phyloP scores from a whole-genome alignment of 495 filamentous ascomycete genomes.

The Penicillium steckii region DNA sequence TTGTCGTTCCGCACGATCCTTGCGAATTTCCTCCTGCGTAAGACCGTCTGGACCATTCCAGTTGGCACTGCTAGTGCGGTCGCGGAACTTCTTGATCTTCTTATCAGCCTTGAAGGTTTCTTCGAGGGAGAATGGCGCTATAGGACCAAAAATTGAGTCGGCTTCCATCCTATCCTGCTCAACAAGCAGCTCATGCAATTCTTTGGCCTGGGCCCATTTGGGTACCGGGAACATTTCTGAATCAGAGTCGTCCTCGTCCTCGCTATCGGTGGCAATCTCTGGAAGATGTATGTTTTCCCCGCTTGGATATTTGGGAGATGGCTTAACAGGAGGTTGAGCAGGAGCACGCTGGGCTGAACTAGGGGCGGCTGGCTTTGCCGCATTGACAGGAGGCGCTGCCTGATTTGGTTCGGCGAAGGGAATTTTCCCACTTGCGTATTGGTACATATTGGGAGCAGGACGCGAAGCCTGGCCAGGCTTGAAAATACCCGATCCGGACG shows the following conservation, averaged over 20 bases:
- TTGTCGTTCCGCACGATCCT: constrained; percentile 77
- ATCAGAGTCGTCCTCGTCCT: constrained; percentile 71
- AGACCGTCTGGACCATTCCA: constrained; percentile 83
- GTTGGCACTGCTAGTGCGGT: constrained; percentile 87
- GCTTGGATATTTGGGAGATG: constrained; percentile 75
- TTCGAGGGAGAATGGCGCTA: constrained; percentile 84
- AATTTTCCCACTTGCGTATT: constrained; percentile 83
- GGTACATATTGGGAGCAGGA: constrained; percentile 70
- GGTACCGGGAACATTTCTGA: constrained; percentile 60
- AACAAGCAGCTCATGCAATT: constrained; percentile 64
- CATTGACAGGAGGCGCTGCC: constrained; percentile 29
- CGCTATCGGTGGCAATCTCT: constrained; percentile 83
- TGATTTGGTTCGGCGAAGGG: constrained; percentile 75
- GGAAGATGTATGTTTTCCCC: constrained; percentile 83
- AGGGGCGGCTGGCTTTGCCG: constrained; percentile 58
- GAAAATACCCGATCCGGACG: constrained; percentile 36
- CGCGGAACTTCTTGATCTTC: constrained; percentile 78
- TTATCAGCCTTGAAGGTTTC: constrained; percentile 87
- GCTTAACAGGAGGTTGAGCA: constrained; percentile 53
- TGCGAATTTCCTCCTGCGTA: constrained; percentile 82
- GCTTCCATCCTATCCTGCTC: constrained; percentile 82
- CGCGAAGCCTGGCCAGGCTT: constrained; percentile 52
- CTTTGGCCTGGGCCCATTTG: constrained; percentile 81
- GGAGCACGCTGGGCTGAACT: constrained; percentile 41
- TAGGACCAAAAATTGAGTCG: constrained; percentile 84